Conservation (phyloP, 2,329 filamentous ascomycete genomes). For the Penicillium paneum region DNA sequence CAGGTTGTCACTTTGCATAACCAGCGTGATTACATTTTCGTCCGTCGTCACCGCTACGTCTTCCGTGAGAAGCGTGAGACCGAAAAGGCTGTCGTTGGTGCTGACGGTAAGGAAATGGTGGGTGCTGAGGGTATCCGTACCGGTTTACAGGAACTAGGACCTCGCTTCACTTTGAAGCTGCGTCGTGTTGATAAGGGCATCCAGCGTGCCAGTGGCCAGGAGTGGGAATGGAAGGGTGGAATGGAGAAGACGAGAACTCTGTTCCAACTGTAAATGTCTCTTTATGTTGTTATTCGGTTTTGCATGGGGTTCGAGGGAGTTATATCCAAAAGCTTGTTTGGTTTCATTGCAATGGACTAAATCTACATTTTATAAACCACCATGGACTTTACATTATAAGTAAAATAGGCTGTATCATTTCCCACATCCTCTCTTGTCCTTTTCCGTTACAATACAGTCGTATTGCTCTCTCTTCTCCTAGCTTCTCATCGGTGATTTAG, state of each 20-base stretch:
- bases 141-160: conserved; percentile 86
- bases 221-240: conserved; percentile 95
- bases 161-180: conserved; percentile 79
- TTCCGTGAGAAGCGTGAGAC: conserved; percentile 84
- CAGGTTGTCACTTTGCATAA: conserved; percentile 93
- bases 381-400: neutral
- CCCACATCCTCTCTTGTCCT: too few species aligned
- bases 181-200: conserved; percentile 89
- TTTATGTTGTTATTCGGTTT: conserved; percentile 13
- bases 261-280: conserved; percentile 70
- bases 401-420: too few species aligned
- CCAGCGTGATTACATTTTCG: conserved; percentile 93
- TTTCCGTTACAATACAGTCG: too few species aligned
- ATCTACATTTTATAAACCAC: neutral
- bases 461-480: too few species aligned
- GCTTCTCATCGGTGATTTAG: too few species aligned
- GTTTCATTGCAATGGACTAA: conserved; percentile 3
- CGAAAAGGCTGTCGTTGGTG: conserved; percentile 79
- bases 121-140: conserved; percentile 83
- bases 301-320: conserved; percentile 26
- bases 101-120: conserved; percentile 77
- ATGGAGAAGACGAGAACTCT: conserved; percentile 93
- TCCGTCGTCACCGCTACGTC: conserved; percentile 84
- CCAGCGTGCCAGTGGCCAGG: conserved; percentile 68
- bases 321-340: conserved; percentile 22